phyloP scores from a whole-genome alignment of 2,329 filamentous ascomycete species.

The Diaporthe sp. region DNA sequence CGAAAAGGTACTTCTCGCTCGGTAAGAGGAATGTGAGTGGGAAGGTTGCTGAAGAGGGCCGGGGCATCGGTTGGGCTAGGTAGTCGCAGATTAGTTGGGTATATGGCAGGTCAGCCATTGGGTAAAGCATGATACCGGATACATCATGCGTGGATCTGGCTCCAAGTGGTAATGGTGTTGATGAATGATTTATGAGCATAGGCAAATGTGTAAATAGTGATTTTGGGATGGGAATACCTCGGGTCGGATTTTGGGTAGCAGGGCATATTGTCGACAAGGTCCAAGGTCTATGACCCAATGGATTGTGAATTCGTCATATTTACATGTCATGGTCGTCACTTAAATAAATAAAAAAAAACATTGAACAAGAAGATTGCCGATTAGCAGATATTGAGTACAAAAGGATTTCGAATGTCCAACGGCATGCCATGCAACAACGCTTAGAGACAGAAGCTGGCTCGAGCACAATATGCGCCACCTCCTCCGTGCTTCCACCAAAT shows the following conservation, averaged over 20 bases:
- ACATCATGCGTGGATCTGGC: background rate
- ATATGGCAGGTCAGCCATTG: background rate
- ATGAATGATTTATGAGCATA: constrained; percentile 16
- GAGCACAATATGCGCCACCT: background rate
- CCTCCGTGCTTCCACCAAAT: background rate
- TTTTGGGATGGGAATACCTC: constrained; percentile 18
- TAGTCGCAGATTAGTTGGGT: background rate
- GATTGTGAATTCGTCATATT: background rate
- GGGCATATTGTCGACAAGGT: background rate
- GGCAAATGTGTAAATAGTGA: constrained; percentile 5
- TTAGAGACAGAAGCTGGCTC: background rate
- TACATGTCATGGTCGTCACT: background rate
- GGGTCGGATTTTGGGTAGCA: constrained; percentile 7
- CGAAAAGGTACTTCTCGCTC: constrained; percentile 43
- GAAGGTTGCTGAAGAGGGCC: constrained; percentile 77
- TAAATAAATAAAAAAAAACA: background rate
- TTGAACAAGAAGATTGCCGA: background rate
- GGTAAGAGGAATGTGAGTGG: constrained; percentile 75
- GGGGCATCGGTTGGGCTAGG: constrained; percentile 22
- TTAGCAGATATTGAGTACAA: constrained; percentile 9
- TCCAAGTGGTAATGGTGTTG: background rate
- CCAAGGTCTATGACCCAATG: constrained; percentile 1
- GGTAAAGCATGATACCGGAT: background rate
- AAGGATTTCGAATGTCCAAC: constrained; percentile 4
- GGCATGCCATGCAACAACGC: constrained; percentile 19